Conservation (phyloP, 257 asterid species). For the Solanum appendiculatum region DNA sequence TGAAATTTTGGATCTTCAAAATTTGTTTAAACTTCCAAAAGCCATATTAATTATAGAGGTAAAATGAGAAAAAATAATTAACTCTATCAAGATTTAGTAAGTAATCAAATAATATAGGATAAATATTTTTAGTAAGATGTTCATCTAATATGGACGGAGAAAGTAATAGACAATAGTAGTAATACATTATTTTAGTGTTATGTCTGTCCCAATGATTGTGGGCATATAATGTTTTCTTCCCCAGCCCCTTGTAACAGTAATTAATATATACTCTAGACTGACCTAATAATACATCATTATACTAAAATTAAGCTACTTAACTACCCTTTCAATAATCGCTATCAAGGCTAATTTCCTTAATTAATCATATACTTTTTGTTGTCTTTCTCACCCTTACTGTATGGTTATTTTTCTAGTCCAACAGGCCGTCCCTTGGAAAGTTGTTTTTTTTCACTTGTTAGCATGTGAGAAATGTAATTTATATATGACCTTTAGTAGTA, state of each 20-base stretch:
- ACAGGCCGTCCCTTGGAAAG: not conserved
- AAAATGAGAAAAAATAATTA: no score
- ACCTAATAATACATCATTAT: not conserved
- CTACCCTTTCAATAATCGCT: not conserved
- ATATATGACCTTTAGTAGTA: no score
- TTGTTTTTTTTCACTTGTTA: not conserved
- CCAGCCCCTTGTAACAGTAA: not conserved
- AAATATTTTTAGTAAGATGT: no score
- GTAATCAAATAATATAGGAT: no score
- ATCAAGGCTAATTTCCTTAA: not conserved
- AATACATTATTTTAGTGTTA: not conserved
- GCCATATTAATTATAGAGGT: no score
- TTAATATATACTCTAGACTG: not conserved
- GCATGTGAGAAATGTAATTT: not conserved
- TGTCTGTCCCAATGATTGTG: not conserved
- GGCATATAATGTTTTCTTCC: not conserved
- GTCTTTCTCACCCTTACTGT: not conserved
- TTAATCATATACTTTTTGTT: not conserved
- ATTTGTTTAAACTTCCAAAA: no score
- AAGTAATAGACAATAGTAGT: not conserved
- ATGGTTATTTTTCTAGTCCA: not conserved
- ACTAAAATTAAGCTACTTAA: not conserved
- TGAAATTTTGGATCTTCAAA: no score
- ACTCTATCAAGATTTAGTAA: no score
- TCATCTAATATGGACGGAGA: no score